phyloP scores from a whole-genome alignment of 1,284 basidiomycete species.

The Sporisorium scitamineum region DNA sequence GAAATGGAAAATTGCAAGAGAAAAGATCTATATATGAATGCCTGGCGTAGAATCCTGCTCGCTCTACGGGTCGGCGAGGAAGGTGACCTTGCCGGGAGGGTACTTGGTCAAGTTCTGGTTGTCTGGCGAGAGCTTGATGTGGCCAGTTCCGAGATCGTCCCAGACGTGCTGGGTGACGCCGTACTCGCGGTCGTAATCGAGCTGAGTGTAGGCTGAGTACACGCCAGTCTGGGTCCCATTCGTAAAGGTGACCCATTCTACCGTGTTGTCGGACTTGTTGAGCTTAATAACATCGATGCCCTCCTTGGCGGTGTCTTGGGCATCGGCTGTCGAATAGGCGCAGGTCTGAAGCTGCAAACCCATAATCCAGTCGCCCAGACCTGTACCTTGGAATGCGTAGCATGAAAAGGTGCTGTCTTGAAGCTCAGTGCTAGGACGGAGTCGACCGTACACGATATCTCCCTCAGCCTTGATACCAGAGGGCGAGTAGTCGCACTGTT shows the following conservation, averaged over 20 bases:
- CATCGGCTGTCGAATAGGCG: constrained; percentile 1
- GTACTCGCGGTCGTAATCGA: constrained; percentile 22
- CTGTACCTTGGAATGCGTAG: not conserved
- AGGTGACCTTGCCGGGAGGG: constrained; percentile 28
- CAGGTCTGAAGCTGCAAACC: constrained; percentile 15
- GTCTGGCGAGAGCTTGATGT: constrained; percentile 2
- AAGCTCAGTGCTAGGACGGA: constrained; percentile 21
- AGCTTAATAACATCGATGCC: constrained; percentile 9
- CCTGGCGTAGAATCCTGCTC: not conserved
- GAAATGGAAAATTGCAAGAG: too few relatives aligned
- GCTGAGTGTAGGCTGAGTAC: constrained; percentile 20
- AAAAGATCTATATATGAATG: too few relatives aligned
- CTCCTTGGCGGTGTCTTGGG: not conserved
- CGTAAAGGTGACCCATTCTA: constrained; percentile 11
- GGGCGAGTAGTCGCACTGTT: constrained; percentile 34
- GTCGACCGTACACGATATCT: constrained; percentile 23
- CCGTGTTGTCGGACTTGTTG: constrained; percentile 15
- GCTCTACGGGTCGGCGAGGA: constrained; percentile 12
- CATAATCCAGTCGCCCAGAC: constrained; percentile 3
- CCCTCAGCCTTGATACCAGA: constrained; percentile 9
- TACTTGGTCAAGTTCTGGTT: constrained; percentile 26
- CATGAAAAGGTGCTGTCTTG: constrained; percentile 16
- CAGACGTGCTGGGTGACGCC: constrained; percentile 28
- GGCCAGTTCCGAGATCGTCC: constrained; percentile 15
- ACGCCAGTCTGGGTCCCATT: not conserved